phyloP scores from a whole-genome alignment of 306 rosid species.

The Inga laurina region DNA sequence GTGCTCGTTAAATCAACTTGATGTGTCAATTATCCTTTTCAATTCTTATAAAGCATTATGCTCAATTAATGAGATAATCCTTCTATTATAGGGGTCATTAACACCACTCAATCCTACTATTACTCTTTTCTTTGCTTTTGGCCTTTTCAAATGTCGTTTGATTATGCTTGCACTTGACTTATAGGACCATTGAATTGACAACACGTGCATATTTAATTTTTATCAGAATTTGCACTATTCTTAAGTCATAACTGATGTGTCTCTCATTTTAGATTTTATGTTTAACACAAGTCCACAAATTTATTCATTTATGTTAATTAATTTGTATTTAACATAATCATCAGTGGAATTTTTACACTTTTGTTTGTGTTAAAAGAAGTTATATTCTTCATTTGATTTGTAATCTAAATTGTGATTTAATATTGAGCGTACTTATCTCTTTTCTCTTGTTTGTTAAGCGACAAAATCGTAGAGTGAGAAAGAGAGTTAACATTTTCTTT shows the following conservation, averaged over 20 bases:
- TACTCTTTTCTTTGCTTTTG: neutral
- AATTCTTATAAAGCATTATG: neutral
- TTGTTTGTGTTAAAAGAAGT: neutral
- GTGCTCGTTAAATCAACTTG: neutral
- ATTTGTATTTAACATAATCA: neutral
- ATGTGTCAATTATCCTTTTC: slow-evolving; percentile 17
- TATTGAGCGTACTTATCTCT: neutral
- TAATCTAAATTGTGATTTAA: neutral
- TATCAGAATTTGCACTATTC: neutral
- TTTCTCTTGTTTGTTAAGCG: neutral
- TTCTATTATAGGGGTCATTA: neutral
- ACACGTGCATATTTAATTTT: slow-evolving; percentile 29
- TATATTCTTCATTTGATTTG: neutral
- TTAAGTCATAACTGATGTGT: neutral
- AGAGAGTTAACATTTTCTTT: neutral
- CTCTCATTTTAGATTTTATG: neutral
- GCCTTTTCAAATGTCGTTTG: slow-evolving; percentile 13
- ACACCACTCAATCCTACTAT: neutral
- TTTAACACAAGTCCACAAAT: neutral
- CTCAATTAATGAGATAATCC: slow-evolving; percentile 13
- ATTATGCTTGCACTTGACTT: slow-evolving; percentile 20
- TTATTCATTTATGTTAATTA: neutral
- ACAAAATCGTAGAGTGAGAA: neutral
- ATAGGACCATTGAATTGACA: slow-evolving; percentile 29
- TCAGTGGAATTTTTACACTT: neutral